Percentiles rank a stretch among this genome's conserved stretches.
Conservation (phyloP, 2,329 filamentous ascomycete species). For the Sporothrix euskadiensis region DNA sequence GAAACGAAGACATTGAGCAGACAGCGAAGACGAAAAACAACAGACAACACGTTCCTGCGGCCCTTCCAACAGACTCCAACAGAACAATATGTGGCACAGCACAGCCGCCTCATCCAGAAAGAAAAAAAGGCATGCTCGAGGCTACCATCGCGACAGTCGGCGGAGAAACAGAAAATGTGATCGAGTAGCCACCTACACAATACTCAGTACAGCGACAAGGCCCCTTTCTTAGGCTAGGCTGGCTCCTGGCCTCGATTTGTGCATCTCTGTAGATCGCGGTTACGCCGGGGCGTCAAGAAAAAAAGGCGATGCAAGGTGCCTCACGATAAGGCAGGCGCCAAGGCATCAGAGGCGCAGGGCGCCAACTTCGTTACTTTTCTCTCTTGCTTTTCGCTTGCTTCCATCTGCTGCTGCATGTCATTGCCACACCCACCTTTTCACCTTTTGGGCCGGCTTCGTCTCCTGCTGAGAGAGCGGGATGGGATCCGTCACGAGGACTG, state of each 20-base stretch:
- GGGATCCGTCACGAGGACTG: conserved; percentile 4
- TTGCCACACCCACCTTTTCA: not conserved
- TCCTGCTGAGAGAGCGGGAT: not conserved
- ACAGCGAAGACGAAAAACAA: not conserved
- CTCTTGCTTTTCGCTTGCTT: not conserved
- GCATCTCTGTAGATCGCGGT: not conserved
- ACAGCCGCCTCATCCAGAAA: conserved; percentile 7
- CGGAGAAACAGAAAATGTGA: not conserved
- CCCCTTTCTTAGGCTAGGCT: not conserved
- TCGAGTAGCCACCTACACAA: not conserved
- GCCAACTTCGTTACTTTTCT: not conserved
- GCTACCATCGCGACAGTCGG: not conserved
- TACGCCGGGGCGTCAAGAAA: not conserved
- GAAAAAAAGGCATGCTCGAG: not conserved
- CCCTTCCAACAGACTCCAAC: not conserved
- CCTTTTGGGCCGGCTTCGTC: not conserved
- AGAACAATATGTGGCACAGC: not conserved
- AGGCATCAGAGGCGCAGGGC: not conserved
- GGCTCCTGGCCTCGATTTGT: not conserved
- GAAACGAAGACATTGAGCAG: not conserved
- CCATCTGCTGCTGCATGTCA: not conserved
- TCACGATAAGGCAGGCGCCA: conserved; percentile 9
- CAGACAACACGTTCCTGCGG: not conserved
- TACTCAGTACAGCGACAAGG: not conserved
- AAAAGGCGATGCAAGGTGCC: not conserved